Percentiles rank a stretch among this genome's conserved stretches.
Conservation (phyloP, 768 basidiomycete genomes). For the Calocybe cyanea region DNA sequence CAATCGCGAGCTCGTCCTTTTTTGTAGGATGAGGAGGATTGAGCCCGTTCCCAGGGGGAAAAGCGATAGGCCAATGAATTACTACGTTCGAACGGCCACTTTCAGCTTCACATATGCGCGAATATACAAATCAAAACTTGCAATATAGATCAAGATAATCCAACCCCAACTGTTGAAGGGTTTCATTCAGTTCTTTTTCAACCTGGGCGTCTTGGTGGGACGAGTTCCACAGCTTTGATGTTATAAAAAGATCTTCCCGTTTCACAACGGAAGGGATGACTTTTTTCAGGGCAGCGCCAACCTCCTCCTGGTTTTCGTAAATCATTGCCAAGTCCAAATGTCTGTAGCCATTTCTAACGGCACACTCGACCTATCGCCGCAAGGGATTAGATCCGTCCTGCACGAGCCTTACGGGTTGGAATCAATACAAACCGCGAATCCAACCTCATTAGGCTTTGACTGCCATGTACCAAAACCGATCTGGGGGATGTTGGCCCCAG, state of each 20-base stretch:
- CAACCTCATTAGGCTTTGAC: conserved; percentile 72
- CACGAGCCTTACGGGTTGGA: not conserved
- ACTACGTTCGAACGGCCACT: conserved; percentile 40
- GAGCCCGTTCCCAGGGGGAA: conserved; percentile 52
- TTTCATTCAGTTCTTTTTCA: conserved; percentile 73
- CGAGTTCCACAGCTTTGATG: conserved; percentile 81
- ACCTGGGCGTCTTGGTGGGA: conserved; percentile 63
- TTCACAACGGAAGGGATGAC: conserved; percentile 74
- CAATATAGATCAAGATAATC: conserved; percentile 82
- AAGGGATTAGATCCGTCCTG: conserved; percentile 4
- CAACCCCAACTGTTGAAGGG: conserved; percentile 65
- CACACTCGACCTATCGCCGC: conserved; percentile 59
- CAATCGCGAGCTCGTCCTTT: conserved; percentile 48
- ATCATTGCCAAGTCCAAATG: conserved; percentile 84
- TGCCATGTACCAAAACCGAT: conserved; percentile 86
- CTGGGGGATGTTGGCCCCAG: conserved; percentile 58
- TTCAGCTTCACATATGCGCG: not conserved
- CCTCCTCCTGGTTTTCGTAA: conserved; percentile 77
- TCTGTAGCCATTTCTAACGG: conserved; percentile 72
- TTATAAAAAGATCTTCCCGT: conserved; percentile 79
- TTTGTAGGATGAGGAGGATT: conserved; percentile 47
- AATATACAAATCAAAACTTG: conserved; percentile 32
- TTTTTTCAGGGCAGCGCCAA: conserved; percentile 71
- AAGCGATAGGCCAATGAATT: conserved; percentile 78
- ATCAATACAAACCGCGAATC: conserved; percentile 51